Evolutionary conservation across 2,329 filamentous ascomycete genomes (phyloP).

Genomic region (Pseudocercospora vitis): DNA sequence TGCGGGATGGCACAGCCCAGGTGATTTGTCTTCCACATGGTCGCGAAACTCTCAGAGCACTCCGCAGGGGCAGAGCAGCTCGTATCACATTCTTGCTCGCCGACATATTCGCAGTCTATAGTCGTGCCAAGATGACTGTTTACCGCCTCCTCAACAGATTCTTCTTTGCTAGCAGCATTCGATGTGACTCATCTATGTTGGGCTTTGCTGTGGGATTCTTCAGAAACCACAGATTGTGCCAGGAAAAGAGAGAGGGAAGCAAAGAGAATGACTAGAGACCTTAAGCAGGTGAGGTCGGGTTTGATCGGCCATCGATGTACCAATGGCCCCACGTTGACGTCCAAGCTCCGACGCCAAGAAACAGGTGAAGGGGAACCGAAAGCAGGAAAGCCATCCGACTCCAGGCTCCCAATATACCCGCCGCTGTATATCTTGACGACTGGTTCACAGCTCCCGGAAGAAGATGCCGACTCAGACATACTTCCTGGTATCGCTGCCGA

Average conservation of each 20-base stretch:
- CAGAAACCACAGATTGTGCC: too few species aligned
- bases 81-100: constrained; percentile 17
- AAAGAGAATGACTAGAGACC: not conserved
- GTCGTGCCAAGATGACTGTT: constrained; percentile 11
- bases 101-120: constrained; percentile 18
- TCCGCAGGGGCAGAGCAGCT: constrained; percentile 17
- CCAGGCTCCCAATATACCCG: constrained; percentile 1
- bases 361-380: constrained; percentile 3
- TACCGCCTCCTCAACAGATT: not conserved
- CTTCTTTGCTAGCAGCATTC: not conserved
- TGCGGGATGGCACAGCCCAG: constrained; percentile 3
- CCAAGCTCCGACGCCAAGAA: not conserved
- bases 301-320: not conserved
- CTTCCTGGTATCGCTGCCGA: constrained; percentile 85
- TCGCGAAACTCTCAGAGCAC: constrained; percentile 8
- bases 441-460: not conserved
- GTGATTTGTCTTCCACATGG: not conserved
- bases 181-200: too few species aligned
- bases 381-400: constrained; percentile 1
- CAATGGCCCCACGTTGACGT: not conserved
- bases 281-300: not conserved
- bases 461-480: constrained; percentile 59
- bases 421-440: not conserved
- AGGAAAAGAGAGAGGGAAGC: not conserved
- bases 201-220: too few species aligned